Evolutionary conservation across 441 rosid genomes (phyloP).

Genomic region (Gossypium laxum): DNA sequence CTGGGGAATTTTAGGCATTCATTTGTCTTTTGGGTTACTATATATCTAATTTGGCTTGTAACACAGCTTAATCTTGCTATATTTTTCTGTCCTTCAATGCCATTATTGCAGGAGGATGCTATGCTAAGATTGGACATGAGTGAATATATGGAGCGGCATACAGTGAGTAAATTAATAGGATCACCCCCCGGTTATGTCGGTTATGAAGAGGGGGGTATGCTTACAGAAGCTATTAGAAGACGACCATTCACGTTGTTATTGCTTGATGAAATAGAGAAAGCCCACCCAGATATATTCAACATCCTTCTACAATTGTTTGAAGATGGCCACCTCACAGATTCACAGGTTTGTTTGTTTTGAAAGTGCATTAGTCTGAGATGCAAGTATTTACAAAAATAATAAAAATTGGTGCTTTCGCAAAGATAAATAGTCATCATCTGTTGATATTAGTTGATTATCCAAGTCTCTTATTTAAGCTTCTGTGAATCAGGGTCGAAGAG

Average conservation of each 20-base stretch:
- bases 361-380: neutral
- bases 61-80: slow-evolving; percentile 6
- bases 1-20: neutral
- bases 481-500: slow-evolving; percentile 56
- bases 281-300: slow-evolving; percentile 69
- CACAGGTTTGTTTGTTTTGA: slow-evolving; percentile 45
- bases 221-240: slow-evolving; percentile 72
- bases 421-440: neutral
- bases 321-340: slow-evolving; percentile 73
- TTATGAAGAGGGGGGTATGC: slow-evolving; percentile 63
- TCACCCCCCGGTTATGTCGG: slow-evolving; percentile 74
- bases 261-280: slow-evolving; percentile 74
- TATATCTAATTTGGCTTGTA: neutral
- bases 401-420: neutral
- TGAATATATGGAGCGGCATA: slow-evolving; percentile 75
- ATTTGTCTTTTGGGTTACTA: neutral
- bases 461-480: slow-evolving; percentile 13
- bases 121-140: slow-evolving; percentile 78
- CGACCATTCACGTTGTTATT: slow-evolving; percentile 58
- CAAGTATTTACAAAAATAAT: neutral
- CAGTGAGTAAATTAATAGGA: slow-evolving; percentile 67
- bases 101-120: slow-evolving; percentile 53
- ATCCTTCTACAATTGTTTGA: slow-evolving; percentile 69
- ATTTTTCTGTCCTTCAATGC: slow-evolving; percentile 8
- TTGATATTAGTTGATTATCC: neutral